phyloP scores from a whole-genome alignment of 768 basidiomycete genomes.

The Hysterangium stoloniferum region DNA sequence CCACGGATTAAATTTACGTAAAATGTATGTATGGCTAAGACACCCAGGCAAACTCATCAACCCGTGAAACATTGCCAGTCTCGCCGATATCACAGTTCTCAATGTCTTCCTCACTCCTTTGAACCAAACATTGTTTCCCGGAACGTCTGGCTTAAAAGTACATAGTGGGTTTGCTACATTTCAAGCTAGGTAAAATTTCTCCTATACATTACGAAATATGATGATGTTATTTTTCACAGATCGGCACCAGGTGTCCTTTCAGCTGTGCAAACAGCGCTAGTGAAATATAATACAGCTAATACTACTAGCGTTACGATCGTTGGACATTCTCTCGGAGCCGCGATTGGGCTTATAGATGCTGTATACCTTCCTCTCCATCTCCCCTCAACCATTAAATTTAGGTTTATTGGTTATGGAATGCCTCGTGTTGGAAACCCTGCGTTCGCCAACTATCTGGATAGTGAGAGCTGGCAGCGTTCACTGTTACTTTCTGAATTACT shows the following conservation, averaged over 20 bases:
- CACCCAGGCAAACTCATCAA: too few species aligned
- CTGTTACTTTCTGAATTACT: not conserved
- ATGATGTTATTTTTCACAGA: conserved; percentile 12
- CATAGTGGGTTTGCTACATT: conserved; percentile 41
- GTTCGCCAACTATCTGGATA: conserved; percentile 50
- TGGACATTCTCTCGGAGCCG: conserved; percentile 37
- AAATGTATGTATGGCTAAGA: not conserved
- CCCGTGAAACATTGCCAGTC: too few species aligned
- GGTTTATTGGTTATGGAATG: conserved; percentile 28
- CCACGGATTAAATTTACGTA: conserved; percentile 16
- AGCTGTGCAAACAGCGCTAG: conserved; percentile 22
- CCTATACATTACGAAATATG: not conserved
- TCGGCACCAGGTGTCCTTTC: conserved; percentile 22
- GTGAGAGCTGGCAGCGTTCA: not conserved
- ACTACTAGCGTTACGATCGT: conserved; percentile 22
- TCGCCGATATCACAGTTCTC: conserved; percentile 34
- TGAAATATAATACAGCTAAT: conserved; percentile 14
- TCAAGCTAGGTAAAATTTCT: conserved; percentile 36
- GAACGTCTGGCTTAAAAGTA: conserved; percentile 31
- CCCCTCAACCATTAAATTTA: conserved; percentile 25
- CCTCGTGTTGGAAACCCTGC: conserved; percentile 48
- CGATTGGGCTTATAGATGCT: conserved; percentile 31
- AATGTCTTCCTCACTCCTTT: conserved; percentile 29
- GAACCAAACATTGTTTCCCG: conserved; percentile 41
- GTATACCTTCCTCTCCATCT: conserved; percentile 34